Conservation (phyloP, 768 basidiomycete species). For the Xerocomellus intermedius region DNA sequence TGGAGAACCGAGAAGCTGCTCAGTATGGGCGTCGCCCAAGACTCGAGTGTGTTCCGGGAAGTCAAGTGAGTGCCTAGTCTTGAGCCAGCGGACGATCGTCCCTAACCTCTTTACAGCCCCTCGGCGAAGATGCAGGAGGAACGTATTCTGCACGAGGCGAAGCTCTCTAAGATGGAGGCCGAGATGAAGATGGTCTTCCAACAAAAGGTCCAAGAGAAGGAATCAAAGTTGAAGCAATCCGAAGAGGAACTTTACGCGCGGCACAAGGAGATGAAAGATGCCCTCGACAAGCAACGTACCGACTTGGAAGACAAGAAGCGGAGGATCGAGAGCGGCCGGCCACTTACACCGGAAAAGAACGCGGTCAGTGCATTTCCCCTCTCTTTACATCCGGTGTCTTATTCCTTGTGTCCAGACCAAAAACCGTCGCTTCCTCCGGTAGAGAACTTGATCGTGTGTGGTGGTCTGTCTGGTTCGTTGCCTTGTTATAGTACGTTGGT, state of each 20-base stretch:
- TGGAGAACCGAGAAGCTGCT: constrained; percentile 96
- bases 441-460: constrained; percentile 14
- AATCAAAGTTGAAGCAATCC: constrained; percentile 96
- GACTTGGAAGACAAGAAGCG: constrained; percentile 99
- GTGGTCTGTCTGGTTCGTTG: constrained; percentile 17
- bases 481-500: constrained; percentile 32
- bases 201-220: constrained; percentile 99
- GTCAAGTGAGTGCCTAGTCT: constrained; percentile 73
- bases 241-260: constrained; percentile 99
- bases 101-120: constrained; percentile 55
- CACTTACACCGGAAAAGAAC: constrained; percentile 92
- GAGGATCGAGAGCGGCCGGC: constrained; percentile 90
- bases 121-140: constrained; percentile 96
- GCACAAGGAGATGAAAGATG: constrained; percentile 99
- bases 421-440: constrained; percentile 38
- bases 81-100: background rate
- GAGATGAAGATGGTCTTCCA: constrained; percentile 99
- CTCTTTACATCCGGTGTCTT: constrained; percentile 4
- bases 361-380: constrained; percentile 51
- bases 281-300: constrained; percentile 90
- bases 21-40: constrained; percentile 97
- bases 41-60: constrained; percentile 98
- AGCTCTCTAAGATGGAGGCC: constrained; percentile 98
- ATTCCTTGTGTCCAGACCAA: constrained; percentile 29
- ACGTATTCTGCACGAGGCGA: constrained; percentile 92